Evolutionary conservation across 768 basidiomycete species (phyloP).

Genomic region (Lanmaoa pseudosensibilis): DNA sequence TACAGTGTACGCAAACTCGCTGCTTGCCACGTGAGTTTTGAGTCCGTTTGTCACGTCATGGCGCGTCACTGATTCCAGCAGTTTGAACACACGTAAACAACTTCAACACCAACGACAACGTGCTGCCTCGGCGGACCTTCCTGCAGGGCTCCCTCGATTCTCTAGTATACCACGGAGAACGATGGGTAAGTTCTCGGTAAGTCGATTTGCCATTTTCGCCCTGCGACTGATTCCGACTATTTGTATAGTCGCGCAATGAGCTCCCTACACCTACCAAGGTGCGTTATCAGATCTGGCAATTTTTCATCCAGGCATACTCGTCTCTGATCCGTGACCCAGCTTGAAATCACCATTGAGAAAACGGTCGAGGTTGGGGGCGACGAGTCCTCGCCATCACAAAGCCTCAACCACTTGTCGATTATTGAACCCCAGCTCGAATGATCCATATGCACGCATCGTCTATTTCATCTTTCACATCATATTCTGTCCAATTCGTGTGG

Average conservation of each 20-base stretch:
- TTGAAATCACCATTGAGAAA: constrained; percentile 33
- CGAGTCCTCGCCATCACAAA: not conserved
- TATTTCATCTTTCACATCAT: not conserved
- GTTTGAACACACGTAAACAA: constrained; percentile 40
- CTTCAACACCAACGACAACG: constrained; percentile 33
- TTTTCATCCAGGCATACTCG: not conserved
- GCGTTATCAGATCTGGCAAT: not conserved
- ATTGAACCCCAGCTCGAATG: constrained; percentile 7
- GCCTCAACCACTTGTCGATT: constrained; percentile 7
- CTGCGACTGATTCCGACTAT: not conserved
- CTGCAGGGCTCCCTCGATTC: constrained; percentile 26
- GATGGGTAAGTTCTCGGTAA: constrained; percentile 9
- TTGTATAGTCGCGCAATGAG: constrained; percentile 13
- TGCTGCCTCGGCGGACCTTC: constrained; percentile 30
- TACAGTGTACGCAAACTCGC: constrained; percentile 51
- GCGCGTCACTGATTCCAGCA: constrained; percentile 7
- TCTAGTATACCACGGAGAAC: constrained; percentile 18
- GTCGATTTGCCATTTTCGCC: not conserved
- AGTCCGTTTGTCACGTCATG: not conserved
- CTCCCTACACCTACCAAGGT: constrained; percentile 20
- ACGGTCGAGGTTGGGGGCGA: constrained; percentile 28
- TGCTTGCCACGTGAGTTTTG: constrained; percentile 42
- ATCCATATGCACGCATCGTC: not conserved
- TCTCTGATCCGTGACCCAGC: constrained; percentile 5
- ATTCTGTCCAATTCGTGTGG: not conserved